A percentile compares a stretch with the other conserved stretches of the same genome.
phyloP scores from a whole-genome alignment of 1,284 basidiomycete species.

The Puccinia horiana region DNA sequence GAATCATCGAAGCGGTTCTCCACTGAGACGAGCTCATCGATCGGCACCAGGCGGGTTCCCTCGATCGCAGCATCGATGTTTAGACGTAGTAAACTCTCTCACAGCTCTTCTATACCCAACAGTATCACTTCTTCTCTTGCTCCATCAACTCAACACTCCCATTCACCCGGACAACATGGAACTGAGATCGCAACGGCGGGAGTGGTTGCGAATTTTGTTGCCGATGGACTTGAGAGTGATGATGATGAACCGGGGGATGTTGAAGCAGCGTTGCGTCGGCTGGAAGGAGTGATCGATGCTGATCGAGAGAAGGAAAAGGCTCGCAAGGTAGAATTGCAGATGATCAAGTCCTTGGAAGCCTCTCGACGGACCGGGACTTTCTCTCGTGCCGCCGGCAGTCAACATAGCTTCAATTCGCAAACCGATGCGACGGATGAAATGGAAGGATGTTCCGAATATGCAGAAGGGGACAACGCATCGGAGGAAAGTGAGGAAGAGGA shows the following conservation, averaged over 20 bases:
- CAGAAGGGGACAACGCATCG: conserved; percentile 10
- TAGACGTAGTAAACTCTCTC: conserved; percentile 31
- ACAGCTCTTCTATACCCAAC: conserved; percentile 14
- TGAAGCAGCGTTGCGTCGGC: conserved; percentile 71
- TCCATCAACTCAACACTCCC: not conserved
- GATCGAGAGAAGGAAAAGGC: conserved; percentile 70
- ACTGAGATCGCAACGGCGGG: conserved; percentile 50
- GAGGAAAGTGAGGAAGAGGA: conserved; percentile 31
- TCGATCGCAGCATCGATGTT: conserved; percentile 48
- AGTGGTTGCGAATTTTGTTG: conserved; percentile 65
- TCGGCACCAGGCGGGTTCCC: conserved; percentile 48
- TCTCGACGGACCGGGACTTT: conserved; percentile 29
- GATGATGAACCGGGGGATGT: conserved; percentile 72
- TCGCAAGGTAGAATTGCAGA: conserved; percentile 76
- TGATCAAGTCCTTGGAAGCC: conserved; percentile 58
- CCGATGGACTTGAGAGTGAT: conserved; percentile 68
- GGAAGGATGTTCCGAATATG: conserved; percentile 62
- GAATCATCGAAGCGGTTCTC: conserved; percentile 21
- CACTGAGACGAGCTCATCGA: conserved; percentile 49
- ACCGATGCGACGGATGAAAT: conserved; percentile 60
- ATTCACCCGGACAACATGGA: conserved; percentile 50
- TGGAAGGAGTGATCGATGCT: conserved; percentile 79
- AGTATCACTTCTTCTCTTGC: conserved; percentile 13
- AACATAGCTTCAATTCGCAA: conserved; percentile 23
- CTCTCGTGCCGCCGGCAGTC: conserved; percentile 13